Evolutionary conservation across 2,329 filamentous ascomycete genomes (phyloP).

Genomic region (Microascus cirrosus): DNA sequence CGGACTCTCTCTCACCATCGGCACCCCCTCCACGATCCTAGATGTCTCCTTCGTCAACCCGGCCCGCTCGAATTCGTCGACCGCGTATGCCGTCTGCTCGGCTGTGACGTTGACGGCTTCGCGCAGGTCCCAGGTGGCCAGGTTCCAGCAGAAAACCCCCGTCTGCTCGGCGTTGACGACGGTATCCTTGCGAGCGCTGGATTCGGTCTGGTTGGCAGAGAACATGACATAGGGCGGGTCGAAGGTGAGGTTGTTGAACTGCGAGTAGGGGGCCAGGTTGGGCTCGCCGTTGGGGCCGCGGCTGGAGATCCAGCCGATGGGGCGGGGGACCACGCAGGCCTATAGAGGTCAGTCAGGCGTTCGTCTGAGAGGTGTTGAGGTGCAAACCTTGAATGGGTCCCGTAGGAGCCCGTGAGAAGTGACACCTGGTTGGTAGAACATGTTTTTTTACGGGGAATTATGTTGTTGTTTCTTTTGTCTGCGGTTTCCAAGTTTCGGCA

Average conservation of each 20-base stretch:
- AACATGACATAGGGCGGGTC: constrained; percentile 55
- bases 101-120: constrained; percentile 44
- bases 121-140: constrained; percentile 44
- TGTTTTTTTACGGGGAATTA: background rate
- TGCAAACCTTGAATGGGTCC: constrained; percentile 12
- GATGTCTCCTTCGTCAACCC: constrained; percentile 35
- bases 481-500: too few species aligned
- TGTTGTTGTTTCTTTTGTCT: too few species aligned
- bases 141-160: constrained; percentile 46
- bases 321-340: constrained; percentile 47
- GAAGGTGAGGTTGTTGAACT: constrained; percentile 54
- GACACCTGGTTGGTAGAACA: constrained; percentile 13
- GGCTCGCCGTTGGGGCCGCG: constrained; percentile 25
- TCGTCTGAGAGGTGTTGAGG: background rate
- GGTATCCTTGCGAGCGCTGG: constrained; percentile 38
- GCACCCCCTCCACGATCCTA: constrained; percentile 14
- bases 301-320: constrained; percentile 54
- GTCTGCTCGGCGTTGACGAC: constrained; percentile 44
- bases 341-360: constrained; percentile 9
- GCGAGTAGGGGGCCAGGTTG: constrained; percentile 49
- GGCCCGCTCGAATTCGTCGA: constrained; percentile 43
- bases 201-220: constrained; percentile 41
- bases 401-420: constrained; percentile 11
- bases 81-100: constrained; percentile 31
- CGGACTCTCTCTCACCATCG: constrained; percentile 42